Evolutionary conservation across 208 protist genomes (phyloP), one percentile per base, ranked within the genome.

Genomic region (Acanthamoeba royreba): DNA sequence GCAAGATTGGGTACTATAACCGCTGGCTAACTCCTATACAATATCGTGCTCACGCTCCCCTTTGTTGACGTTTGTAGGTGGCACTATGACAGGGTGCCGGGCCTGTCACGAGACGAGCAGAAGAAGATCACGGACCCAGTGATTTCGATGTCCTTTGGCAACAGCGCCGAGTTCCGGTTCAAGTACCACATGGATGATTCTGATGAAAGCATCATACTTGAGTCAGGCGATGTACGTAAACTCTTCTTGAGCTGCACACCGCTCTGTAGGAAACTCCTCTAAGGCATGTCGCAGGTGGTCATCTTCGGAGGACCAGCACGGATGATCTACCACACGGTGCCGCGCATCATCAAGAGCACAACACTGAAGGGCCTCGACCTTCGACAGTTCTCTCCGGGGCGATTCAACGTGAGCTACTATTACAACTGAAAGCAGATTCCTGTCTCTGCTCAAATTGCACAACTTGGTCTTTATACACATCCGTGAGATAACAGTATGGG

Each of bases 401-500:
- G 81, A 46, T 88, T 88, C 81, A 88, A 88, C 52, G 81, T 88
- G 43, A 42, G 81, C 52, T 88, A 88, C 45, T 88, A 88, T 38
- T 88, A 63, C 81, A 88, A 88, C 81, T 88, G 33, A 63, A 11
- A 22, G 66, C 49, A n/a, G n/a, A n/a, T n/a, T n/a, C n/a, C n/a
- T n/a, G n/a, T n/a, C n/a, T n/a, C n/a, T n/a, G n/a, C n/a, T n/a
- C n/a, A n/a, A n/a, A n/a, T n/a, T n/a, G n/a, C n/a, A n/a, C n/a
- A n/a, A n/a, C n/a, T n/a, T n/a, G n/a, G n/a, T n/a, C n/a, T n/a
- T n/a, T n/a, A n/a, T n/a, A n/a, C n/a, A n/a, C n/a, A n/a, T n/a
- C n/a, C n/a, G n/a, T n/a, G n/a, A n/a, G n/a, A n/a, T n/a, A n/a
- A n/a, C n/a, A n/a, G n/a, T n/a, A n/a, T n/a, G n/a, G n/a, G n/a